A percentile compares a stretch with the other conserved stretches of the same genome.
Evolutionary conservation across 2,329 filamentous ascomycete species (phyloP).

Genomic region (Ascochyta fabae): DNA sequence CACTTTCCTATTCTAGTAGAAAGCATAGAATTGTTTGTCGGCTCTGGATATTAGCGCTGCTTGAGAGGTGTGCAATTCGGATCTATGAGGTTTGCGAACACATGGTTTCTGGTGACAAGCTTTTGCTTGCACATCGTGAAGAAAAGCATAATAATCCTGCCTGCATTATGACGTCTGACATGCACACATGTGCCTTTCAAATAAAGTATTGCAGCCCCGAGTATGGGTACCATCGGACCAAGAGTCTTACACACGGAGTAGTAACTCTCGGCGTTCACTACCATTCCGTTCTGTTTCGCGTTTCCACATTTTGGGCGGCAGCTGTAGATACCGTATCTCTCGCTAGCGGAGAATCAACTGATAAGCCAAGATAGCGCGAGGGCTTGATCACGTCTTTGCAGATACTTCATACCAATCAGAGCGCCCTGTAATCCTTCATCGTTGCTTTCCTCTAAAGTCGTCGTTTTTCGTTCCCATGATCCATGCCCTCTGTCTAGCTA

Average conservation of each 20-base stretch:
- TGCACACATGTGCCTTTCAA: not conserved
- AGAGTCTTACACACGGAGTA: conserved; percentile 9
- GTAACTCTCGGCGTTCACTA: not conserved
- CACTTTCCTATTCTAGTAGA: not conserved
- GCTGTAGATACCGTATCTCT: conserved; percentile 10
- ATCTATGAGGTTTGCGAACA: not conserved
- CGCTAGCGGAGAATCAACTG: not conserved
- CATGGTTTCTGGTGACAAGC: too few relatives aligned
- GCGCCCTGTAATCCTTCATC: not conserved
- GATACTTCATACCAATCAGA: conserved; percentile 4
- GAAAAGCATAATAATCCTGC: not conserved
- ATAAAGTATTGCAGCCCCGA: not conserved
- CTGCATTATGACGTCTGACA: conserved; percentile 1
- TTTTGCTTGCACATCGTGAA: too few relatives aligned
- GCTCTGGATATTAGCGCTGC: too few relatives aligned
- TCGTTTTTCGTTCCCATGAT: not conserved
- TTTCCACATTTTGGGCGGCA: not conserved
- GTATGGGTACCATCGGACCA: not conserved
- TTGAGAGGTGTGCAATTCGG: not conserved
- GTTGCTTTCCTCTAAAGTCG: not conserved
- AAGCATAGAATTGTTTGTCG: not conserved
- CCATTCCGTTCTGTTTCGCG: conserved; percentile 2
- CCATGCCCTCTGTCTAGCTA: not conserved
- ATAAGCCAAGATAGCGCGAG: conserved; percentile 13
- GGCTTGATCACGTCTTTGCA: conserved; percentile 6